Percentiles rank a stretch among this genome's conserved stretches.
These are phyloP conservation scores for Sanguinoderma infundibulare DNA, from an alignment of 1,284 basidiomycete genomes.

Conservation along the genomic window DNA sequence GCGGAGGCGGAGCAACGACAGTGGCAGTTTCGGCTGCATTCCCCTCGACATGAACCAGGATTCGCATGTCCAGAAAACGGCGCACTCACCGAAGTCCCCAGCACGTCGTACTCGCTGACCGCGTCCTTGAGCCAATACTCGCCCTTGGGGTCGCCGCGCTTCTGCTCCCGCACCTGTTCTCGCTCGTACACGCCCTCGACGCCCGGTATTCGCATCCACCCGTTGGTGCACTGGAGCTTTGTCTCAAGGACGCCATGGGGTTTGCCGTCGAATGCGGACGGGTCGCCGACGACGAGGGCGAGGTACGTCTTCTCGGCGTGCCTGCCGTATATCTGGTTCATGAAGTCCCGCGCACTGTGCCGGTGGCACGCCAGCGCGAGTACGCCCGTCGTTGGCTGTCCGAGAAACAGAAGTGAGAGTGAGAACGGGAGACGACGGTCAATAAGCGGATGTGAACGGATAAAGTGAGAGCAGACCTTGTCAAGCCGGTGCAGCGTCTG, in stretches of 20 bases:
- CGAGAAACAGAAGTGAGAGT: background rate
- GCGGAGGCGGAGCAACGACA: constrained; percentile 60
- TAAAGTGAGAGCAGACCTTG: constrained; percentile 46
- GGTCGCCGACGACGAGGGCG: constrained; percentile 63
- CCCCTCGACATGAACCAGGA: no score
- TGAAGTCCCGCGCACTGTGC: constrained; percentile 50
- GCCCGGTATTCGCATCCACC: constrained; percentile 38
- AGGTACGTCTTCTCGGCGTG: constrained; percentile 65
- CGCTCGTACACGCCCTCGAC: constrained; percentile 33
- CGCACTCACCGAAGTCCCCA: constrained; percentile 61
- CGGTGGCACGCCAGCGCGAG: constrained; percentile 57
- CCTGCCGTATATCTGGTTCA: constrained; percentile 55
- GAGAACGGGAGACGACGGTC: background rate
- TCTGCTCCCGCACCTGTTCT: constrained; percentile 36
- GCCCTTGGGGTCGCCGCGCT: constrained; percentile 12
- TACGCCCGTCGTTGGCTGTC: constrained; percentile 66
- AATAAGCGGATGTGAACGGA: background rate
- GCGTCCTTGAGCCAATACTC: constrained; percentile 42
- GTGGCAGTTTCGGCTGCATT: constrained; percentile 47
- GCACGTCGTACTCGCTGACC: constrained; percentile 61
- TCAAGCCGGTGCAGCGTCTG: constrained; percentile 69
- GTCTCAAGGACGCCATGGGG: constrained; percentile 53
- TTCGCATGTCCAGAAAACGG: background rate
- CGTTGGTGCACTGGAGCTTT: constrained; percentile 47
- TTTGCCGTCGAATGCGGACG: constrained; percentile 45